phyloP scores from a whole-genome alignment of 2,329 filamentous ascomycete species.

The Exophiala aquamarina region DNA sequence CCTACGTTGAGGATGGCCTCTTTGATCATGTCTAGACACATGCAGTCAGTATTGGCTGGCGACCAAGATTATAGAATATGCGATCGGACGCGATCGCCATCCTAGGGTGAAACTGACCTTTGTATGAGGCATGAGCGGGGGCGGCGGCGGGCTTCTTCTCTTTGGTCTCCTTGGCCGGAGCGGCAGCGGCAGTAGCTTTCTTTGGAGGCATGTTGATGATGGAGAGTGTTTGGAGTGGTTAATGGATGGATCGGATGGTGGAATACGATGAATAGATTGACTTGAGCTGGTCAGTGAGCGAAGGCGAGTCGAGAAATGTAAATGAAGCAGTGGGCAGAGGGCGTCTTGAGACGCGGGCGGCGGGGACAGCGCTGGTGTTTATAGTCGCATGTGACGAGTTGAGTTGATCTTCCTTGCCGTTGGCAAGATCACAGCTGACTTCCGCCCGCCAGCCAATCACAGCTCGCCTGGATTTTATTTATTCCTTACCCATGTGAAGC shows the following conservation, averaged over 20 bases:
- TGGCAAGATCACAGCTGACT: slow-evolving; percentile 3
- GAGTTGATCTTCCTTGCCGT: slow-evolving; percentile 13
- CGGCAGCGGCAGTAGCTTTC: slow-evolving; percentile 54
- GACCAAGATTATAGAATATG: slow-evolving; percentile 45
- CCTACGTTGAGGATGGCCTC: slow-evolving; percentile 70
- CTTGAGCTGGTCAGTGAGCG: slow-evolving; percentile 2
- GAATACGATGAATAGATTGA: slow-evolving; percentile 20
- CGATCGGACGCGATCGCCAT: slow-evolving; percentile 45
- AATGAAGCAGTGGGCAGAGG: slow-evolving; percentile 31
- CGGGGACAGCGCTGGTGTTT: slow-evolving; percentile 36
- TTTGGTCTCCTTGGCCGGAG: slow-evolving; percentile 31
- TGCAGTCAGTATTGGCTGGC: slow-evolving; percentile 55
- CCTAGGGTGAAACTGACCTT: slow-evolving; percentile 57
- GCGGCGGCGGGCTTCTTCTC: slow-evolving; percentile 57
- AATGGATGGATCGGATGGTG: slow-evolving; percentile 18
- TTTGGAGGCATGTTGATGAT: slow-evolving; percentile 62
- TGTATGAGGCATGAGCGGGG: slow-evolving; percentile 63
- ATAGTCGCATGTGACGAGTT: slow-evolving; percentile 26
- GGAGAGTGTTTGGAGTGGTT: slow-evolving; percentile 13
- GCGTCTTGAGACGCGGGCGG: slow-evolving; percentile 37
- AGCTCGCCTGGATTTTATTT: too few species aligned
- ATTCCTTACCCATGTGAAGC: background rate
- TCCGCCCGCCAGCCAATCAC: slow-evolving; percentile 21
- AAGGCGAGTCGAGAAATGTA: slow-evolving; percentile 10
- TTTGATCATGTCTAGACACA: slow-evolving; percentile 67